Evolutionary conservation across 2,329 filamentous ascomycete species (phyloP).

Genomic region (Aspergillus ustus): DNA sequence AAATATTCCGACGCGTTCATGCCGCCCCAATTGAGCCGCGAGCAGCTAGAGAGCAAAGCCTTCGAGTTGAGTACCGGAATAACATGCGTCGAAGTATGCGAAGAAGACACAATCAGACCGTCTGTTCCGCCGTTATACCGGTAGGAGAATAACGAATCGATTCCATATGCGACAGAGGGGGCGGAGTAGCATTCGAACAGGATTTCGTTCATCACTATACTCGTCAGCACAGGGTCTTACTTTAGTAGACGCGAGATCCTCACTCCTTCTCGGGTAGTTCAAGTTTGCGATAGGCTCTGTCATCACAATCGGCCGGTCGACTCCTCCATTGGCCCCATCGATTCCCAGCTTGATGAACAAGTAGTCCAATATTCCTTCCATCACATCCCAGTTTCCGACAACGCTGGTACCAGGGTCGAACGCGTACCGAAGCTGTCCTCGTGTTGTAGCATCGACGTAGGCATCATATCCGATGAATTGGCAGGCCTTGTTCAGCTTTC

Average conservation of each 20-base stretch:
- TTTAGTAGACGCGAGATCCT: slow-evolving; percentile 31
- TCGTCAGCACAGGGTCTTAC: slow-evolving; percentile 24
- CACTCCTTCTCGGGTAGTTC: slow-evolving; percentile 85
- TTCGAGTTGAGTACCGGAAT: slow-evolving; percentile 91
- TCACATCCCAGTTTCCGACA: slow-evolving; percentile 96
- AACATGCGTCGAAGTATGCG: slow-evolving; percentile 90
- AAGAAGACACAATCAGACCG: slow-evolving; percentile 88
- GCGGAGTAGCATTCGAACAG: slow-evolving; percentile 95
- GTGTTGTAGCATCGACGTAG: slow-evolving; percentile 90
- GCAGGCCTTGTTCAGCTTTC: slow-evolving; percentile 89
- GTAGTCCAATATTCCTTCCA: slow-evolving; percentile 94
- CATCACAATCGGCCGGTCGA: slow-evolving; percentile 90
- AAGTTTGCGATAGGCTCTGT: slow-evolving; percentile 94
- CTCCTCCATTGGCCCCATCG: slow-evolving; percentile 70
- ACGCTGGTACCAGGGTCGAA: slow-evolving; percentile 92
- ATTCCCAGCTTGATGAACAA: slow-evolving; percentile 92
- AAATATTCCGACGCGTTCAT: slow-evolving; percentile 89
- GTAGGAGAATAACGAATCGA: slow-evolving; percentile 97
- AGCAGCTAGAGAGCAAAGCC: slow-evolving; percentile 81
- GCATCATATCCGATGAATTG: slow-evolving; percentile 92
- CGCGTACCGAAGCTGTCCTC: slow-evolving; percentile 85
- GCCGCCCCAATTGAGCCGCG: slow-evolving; percentile 92
- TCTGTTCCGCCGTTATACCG: slow-evolving; percentile 86
- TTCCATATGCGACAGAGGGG: slow-evolving; percentile 87
- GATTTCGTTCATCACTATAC: slow-evolving; percentile 90